Percentiles rank a stretch among this genome's conserved stretches.
Evolutionary conservation across 192 early-diverging fungal species (phyloP).

Genomic region (Coemansia sp.): DNA sequence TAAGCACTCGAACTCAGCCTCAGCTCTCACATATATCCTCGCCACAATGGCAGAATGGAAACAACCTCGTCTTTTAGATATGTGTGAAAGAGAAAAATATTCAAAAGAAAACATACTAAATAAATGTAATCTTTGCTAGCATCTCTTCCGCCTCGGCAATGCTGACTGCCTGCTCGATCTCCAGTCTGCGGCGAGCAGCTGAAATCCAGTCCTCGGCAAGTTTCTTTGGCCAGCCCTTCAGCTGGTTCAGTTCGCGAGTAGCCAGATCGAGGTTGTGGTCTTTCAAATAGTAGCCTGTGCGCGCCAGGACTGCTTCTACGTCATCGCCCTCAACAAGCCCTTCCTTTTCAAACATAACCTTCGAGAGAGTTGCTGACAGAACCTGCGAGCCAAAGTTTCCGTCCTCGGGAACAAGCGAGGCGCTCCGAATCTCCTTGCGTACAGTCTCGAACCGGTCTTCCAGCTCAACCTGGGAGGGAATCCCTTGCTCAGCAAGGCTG

Average conservation of each 20-base stretch:
- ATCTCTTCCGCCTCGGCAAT: slow-evolving; percentile 59
- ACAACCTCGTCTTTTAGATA: no score
- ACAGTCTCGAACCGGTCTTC: slow-evolving; percentile 71
- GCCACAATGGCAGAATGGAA: no score
- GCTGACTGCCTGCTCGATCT: slow-evolving; percentile 85
- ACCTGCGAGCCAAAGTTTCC: slow-evolving; percentile 84
- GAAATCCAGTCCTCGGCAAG: slow-evolving; percentile 88
- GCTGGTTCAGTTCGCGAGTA: slow-evolving; percentile 88
- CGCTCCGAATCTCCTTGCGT: slow-evolving; percentile 67
- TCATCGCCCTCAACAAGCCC: slow-evolving; percentile 85
- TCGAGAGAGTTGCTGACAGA: slow-evolving; percentile 68
- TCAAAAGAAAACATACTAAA: slow-evolving; percentile 12
- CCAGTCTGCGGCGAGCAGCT: slow-evolving; percentile 77
- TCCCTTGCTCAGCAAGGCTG: slow-evolving; percentile 60
- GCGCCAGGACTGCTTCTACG: slow-evolving; percentile 80
- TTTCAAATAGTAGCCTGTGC: slow-evolving; percentile 72
- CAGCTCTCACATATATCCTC: no score
- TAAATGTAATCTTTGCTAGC: slow-evolving; percentile 42
- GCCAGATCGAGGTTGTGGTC: slow-evolving; percentile 83
- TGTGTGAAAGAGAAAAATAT: background rate
- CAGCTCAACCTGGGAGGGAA: slow-evolving; percentile 66
- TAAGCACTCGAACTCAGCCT: no score
- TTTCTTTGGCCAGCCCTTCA: slow-evolving; percentile 86
- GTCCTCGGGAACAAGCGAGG: slow-evolving; percentile 83
- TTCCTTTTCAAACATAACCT: slow-evolving; percentile 79